phyloP scores from a whole-genome alignment of 495 filamentous ascomycete genomes.

The Aspergillus sclerotiicarbonarius region DNA sequence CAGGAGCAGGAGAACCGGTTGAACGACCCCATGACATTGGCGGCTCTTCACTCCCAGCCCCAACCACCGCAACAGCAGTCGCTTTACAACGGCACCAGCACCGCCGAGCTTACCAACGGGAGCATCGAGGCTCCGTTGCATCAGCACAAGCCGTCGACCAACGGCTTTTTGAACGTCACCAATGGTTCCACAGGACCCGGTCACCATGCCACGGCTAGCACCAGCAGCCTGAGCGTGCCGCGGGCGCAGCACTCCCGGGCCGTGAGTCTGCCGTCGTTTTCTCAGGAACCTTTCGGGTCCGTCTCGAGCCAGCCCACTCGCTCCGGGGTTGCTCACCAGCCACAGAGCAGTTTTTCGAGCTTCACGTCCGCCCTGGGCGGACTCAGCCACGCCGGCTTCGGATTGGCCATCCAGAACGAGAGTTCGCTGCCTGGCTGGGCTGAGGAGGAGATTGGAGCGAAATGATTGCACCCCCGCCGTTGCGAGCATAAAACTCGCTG shows the following conservation, averaged over 20 bases:
- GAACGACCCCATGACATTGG: conserved; percentile 49
- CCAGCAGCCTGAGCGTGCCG: conserved; percentile 53
- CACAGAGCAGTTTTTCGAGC: conserved; percentile 56
- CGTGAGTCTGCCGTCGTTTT: conserved; percentile 76
- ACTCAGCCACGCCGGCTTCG: conserved; percentile 57
- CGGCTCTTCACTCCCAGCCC: conserved; percentile 64
- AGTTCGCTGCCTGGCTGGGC: conserved; percentile 66
- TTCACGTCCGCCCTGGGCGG: conserved; percentile 57
- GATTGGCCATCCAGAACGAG: conserved; percentile 62
- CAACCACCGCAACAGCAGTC: conserved; percentile 52
- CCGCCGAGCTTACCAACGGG: conserved; percentile 56
- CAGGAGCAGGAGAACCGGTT: conserved; percentile 57
- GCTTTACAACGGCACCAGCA: conserved; percentile 48
- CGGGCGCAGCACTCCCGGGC: conserved; percentile 78
- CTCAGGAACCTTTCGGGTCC: conserved; percentile 57
- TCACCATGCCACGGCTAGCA: conserved; percentile 62
- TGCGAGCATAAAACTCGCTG: conserved; percentile 15
- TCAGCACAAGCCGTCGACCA: conserved; percentile 57
- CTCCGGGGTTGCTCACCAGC: conserved; percentile 49
- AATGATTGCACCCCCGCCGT: conserved; percentile 35
- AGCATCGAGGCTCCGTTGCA: conserved; percentile 48
- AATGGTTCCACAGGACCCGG: conserved; percentile 58
- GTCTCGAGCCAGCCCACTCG: conserved; percentile 42
- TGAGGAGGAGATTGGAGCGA: conserved; percentile 59
- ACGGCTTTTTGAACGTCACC: conserved; percentile 59